A percentile compares a stretch with the other conserved stretches of the same genome.
These are phyloP conservation scores for Botryotinia narcissicola DNA, from an alignment of 2,329 filamentous ascomycete species.

Conservation along the genomic window DNA sequence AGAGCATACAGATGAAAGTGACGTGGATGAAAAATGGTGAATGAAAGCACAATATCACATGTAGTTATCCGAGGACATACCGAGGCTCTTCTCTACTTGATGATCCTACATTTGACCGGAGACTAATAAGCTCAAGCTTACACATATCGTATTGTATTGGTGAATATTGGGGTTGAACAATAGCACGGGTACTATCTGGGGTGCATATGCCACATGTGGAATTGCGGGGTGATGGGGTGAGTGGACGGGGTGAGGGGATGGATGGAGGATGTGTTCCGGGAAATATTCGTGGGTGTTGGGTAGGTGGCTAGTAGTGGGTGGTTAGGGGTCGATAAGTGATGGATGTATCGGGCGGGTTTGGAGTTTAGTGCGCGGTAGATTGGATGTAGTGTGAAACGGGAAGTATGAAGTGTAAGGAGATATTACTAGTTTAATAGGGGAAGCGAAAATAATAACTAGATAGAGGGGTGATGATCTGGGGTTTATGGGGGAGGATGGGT, in stretches of 20 bases:
- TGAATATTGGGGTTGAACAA: not conserved
- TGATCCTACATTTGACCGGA: not conserved
- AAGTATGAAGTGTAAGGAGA: too few relatives aligned
- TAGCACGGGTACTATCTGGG: not conserved
- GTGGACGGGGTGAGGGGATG: not conserved
- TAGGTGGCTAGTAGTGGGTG: not conserved
- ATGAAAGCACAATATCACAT: not conserved
- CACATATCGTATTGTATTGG: not conserved
- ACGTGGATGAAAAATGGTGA: not conserved
- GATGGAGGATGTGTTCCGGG: not conserved
- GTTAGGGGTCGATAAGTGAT: not conserved
- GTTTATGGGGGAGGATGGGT: not conserved
- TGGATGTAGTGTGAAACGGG: not conserved
- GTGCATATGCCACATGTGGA: not conserved
- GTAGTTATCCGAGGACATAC: not conserved
- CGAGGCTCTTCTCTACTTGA: not conserved
- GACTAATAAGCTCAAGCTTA: not conserved
- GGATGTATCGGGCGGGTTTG: not conserved
- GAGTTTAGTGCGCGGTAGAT: not conserved
- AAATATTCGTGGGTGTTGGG: not conserved
- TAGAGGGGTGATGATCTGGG: not conserved
- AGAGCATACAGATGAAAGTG: not conserved
- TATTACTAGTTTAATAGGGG: not conserved
- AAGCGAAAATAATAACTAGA: not conserved
- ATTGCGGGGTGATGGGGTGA: not conserved